Evolutionary conservation across 1,284 basidiomycete species (phyloP).

Genomic region (Flammula alnicola): DNA sequence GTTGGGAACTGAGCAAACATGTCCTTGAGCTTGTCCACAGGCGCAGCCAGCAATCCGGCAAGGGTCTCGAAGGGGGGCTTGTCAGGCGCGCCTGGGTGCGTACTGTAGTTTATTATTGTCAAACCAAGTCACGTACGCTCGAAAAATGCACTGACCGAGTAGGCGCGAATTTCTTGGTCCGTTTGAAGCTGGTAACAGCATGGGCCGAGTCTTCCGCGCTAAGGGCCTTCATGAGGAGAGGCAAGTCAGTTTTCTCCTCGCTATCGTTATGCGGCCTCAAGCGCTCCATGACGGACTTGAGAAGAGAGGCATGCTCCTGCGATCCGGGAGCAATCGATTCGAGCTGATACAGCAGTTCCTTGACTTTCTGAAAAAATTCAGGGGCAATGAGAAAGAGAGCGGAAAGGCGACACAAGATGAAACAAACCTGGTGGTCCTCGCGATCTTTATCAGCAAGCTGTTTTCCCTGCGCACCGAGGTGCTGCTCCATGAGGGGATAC

Average conservation of each 20-base stretch:
- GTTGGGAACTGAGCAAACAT: constrained; percentile 60
- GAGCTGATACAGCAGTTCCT: constrained; percentile 52
- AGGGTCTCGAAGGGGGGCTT: constrained; percentile 67
- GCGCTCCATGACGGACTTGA: constrained; percentile 51
- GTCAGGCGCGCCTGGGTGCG: constrained; percentile 58
- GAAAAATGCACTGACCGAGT: constrained; percentile 36
- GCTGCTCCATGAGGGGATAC: constrained; percentile 69
- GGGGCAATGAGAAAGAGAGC: background rate
- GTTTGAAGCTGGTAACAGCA: constrained; percentile 53
- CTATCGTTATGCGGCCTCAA: constrained; percentile 58
- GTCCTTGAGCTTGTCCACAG: constrained; percentile 66
- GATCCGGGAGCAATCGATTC: constrained; percentile 49
- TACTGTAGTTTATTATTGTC: constrained; percentile 30
- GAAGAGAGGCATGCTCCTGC: constrained; percentile 43
- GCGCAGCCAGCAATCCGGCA: constrained; percentile 56
- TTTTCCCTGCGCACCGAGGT: constrained; percentile 56
- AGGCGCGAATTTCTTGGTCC: constrained; percentile 68
- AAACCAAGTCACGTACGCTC: background rate
- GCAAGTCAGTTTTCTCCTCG: constrained; percentile 62
- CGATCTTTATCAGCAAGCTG: constrained; percentile 63
- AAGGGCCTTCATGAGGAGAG: constrained; percentile 52
- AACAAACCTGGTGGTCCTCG: constrained; percentile 58
- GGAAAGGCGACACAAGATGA: background rate
- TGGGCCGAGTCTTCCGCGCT: constrained; percentile 44
- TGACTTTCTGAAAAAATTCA: constrained; percentile 36